phyloP scores from a whole-genome alignment of 495 filamentous ascomycete species.

The Aspergillus sclerotioniger region DNA sequence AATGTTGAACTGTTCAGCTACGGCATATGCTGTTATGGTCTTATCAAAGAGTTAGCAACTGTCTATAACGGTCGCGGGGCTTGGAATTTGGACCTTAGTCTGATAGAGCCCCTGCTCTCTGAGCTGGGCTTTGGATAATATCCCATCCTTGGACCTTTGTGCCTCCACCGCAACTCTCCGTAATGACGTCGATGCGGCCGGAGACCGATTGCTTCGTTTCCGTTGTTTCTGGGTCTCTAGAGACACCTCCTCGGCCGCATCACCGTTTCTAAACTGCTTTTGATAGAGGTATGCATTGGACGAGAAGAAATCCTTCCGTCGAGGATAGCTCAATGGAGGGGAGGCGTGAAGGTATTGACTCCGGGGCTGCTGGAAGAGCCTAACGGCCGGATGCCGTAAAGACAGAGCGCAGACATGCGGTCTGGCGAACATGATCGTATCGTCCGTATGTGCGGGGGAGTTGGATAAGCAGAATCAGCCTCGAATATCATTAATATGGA shows the following conservation, averaged over 20 bases:
- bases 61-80: not conserved
- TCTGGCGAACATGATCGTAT: conserved; percentile 35
- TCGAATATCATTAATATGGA: too few species aligned
- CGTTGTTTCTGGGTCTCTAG: conserved; percentile 39
- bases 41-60: conserved; percentile 36
- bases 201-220: conserved; percentile 42
- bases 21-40: conserved; percentile 76
- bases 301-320: conserved; percentile 50
- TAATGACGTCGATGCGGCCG: conserved; percentile 54
- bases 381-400: conserved; percentile 24
- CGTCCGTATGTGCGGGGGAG: not conserved
- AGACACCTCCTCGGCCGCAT: conserved; percentile 18
- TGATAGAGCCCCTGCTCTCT: conserved; percentile 43
- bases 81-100: conserved; percentile 32
- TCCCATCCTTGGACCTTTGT: conserved; percentile 54
- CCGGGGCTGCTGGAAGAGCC: conserved; percentile 24
- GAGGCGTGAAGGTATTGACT: conserved; percentile 44
- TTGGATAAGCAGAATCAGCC: too few species aligned
- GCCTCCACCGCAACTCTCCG: conserved; percentile 59
- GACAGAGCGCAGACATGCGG: conserved; percentile 33
- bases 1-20: conserved; percentile 85
- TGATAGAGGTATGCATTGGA: conserved; percentile 45
- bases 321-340: conserved; percentile 29
- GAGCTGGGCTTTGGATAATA: conserved; percentile 38
- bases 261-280: conserved; percentile 25